Evolutionary conservation across 495 filamentous ascomycete species (phyloP).

Genomic region (Penicillium odoratum): DNA sequence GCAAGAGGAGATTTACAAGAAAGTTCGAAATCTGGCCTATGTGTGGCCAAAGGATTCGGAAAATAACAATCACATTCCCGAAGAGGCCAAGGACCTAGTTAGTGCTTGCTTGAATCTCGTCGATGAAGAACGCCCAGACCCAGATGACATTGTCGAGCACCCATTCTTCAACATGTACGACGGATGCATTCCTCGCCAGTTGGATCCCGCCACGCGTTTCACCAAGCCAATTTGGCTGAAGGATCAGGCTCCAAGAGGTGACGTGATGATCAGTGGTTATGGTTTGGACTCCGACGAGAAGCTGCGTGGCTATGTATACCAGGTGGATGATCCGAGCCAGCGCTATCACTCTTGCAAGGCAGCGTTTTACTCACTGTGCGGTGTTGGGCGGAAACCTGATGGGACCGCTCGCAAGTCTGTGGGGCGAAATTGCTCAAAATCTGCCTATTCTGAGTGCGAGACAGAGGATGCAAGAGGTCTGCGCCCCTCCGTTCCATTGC

Average conservation of each 20-base stretch:
- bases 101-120: conserved; percentile 70
- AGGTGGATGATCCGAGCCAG: conserved; percentile 39
- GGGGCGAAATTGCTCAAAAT: conserved; percentile 49
- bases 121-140: conserved; percentile 70
- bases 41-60: conserved; percentile 68
- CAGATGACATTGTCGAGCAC: conserved; percentile 81
- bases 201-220: conserved; percentile 44
- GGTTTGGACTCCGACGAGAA: conserved; percentile 49
- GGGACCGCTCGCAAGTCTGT: conserved; percentile 42
- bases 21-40: conserved; percentile 68
- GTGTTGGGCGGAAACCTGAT: conserved; percentile 51
- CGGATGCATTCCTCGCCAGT: conserved; percentile 48
- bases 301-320: conserved; percentile 39
- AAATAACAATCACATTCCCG: conserved; percentile 48
- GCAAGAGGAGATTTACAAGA: conserved; percentile 81
- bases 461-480: conserved; percentile 69
- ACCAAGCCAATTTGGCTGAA: conserved; percentile 49
- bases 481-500: conserved; percentile 68
- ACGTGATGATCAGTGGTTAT: conserved; percentile 47
- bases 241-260: conserved; percentile 45
- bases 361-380: conserved; percentile 50
- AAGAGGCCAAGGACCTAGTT: conserved; percentile 75
- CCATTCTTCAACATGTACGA: conserved; percentile 71
- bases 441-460: conserved; percentile 66
- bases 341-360: conserved; percentile 46